These are phyloP conservation scores for Helotiales sp. DNA, from an alignment of 2,329 filamentous ascomycete genomes.

Conservation along the genomic window DNA sequence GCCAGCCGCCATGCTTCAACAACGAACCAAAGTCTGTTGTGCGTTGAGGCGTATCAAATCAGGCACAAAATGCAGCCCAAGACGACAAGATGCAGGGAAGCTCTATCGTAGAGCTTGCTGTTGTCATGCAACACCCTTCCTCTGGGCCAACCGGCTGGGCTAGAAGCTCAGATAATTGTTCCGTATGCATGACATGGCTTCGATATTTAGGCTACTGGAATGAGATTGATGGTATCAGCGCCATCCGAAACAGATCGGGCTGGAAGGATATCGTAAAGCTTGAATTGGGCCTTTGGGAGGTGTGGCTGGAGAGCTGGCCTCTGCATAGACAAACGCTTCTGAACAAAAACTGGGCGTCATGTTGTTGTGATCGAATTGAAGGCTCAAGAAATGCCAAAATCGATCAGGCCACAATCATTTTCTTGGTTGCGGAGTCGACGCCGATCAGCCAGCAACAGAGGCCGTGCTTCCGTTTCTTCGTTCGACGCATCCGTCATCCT, in stretches of 20 bases:
- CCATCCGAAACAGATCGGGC: background rate
- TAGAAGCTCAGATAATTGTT: constrained; percentile 4
- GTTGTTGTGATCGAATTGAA: background rate
- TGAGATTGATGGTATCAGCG: background rate
- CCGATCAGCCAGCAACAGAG: background rate
- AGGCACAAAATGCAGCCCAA: constrained; percentile 7
- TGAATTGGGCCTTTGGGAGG: background rate
- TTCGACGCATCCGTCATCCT: background rate
- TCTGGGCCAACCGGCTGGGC: background rate
- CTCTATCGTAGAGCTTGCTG: background rate
- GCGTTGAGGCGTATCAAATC: background rate
- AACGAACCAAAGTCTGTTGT: background rate
- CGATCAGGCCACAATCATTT: background rate
- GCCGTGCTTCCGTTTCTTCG: background rate
- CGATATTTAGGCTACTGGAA: constrained; percentile 18
- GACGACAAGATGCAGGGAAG: background rate
- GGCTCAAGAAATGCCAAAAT: background rate
- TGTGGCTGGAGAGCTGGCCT: background rate
- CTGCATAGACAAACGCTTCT: background rate
- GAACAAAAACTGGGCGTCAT: background rate
- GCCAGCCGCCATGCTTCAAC: background rate
- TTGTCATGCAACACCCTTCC: background rate
- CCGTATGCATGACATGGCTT: constrained; percentile 15
- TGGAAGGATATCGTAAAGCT: background rate
- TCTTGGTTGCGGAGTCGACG: background rate